Base-by-base conservation (phyloP, 2,329 filamentous ascomycete species). In the Cercospora sesami region DNA sequence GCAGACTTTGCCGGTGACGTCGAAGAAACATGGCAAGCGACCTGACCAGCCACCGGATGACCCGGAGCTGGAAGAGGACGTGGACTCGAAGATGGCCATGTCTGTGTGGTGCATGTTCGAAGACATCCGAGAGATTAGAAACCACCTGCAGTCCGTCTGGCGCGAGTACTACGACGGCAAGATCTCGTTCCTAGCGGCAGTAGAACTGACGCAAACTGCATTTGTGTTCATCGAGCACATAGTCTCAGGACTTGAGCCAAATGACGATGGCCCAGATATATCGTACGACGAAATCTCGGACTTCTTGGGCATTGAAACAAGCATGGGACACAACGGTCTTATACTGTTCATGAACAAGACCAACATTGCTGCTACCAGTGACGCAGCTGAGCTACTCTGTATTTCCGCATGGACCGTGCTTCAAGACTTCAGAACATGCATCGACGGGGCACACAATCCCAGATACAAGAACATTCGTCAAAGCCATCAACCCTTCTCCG, bases 71-170 rank as follows among this genome's bases (percentile, higher is more conserved):
- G 55, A 58, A 21, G 55, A 58, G 23, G 55, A 58, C 55, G 6
- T 5, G 14, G 26, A 58, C 7, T 30, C 55, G 8, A 31, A 33
- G 28, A 12, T 18, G 9, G 55, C 55, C 8, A 58, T 58, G 55
- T n/a, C 55, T 31, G 55, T 58, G 5, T 58, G 55, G 55, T 58
- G 55, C n/a, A 31, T 58, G 55, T 58, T 58, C 28, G 55, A 58
- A 33, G 55, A 58, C 55, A 58, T 58, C 18, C 55, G 55, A 31
- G 55, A 58, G 30, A 21, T 58, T 4, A 18, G 55, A 33, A 21
- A n/a, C 55, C 55, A 58, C 8, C 55, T 58, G 26, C 28, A 58
- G 14, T 58, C 55, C 26, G 55, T 58, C 4, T 58, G 55, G 55
- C 55, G 55, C 3, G 55, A 58, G 4, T 58, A 18, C 28, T 58